phyloP scores from a whole-genome alignment of 2,329 filamentous ascomycete species.

The Sclerotinia trifoliorum region DNA sequence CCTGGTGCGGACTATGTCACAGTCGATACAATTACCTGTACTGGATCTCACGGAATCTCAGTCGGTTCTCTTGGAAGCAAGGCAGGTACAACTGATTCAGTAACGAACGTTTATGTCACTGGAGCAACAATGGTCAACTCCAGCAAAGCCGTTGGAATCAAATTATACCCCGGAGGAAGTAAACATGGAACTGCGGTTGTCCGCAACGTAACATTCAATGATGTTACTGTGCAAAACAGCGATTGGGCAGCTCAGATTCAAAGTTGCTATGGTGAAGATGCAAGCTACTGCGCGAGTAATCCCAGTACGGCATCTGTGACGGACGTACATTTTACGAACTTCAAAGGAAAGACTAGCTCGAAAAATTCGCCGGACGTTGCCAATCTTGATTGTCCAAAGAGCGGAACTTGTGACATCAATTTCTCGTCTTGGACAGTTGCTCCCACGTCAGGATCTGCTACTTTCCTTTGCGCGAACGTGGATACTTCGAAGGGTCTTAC shows the following conservation, averaged over 20 bases:
- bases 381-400: constrained; percentile 43
- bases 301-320: constrained; percentile 41
- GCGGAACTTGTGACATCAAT: constrained; percentile 43
- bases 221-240: constrained; percentile 42
- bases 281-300: constrained; percentile 41
- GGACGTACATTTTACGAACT: constrained; percentile 42
- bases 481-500: constrained; percentile 38
- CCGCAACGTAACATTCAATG: constrained; percentile 45
- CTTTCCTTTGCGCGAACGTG: constrained; percentile 42
- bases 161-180: constrained; percentile 45
- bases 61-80: constrained; percentile 48
- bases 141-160: constrained; percentile 49
- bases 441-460: constrained; percentile 39
- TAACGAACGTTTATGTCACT: constrained; percentile 46
- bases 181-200: constrained; percentile 43
- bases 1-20: constrained; percentile 49
- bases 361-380: constrained; percentile 42
- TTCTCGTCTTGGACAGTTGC: constrained; percentile 41
- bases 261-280: constrained; percentile 45
- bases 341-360: constrained; percentile 43
- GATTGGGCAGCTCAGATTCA: constrained; percentile 49
- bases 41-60: constrained; percentile 48
- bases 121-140: constrained; percentile 45
- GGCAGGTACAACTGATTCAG: constrained; percentile 40
- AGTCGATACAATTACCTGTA: constrained; percentile 46